Conservation (phyloP, 768 basidiomycete species). For the Agrocybe praecox region DNA sequence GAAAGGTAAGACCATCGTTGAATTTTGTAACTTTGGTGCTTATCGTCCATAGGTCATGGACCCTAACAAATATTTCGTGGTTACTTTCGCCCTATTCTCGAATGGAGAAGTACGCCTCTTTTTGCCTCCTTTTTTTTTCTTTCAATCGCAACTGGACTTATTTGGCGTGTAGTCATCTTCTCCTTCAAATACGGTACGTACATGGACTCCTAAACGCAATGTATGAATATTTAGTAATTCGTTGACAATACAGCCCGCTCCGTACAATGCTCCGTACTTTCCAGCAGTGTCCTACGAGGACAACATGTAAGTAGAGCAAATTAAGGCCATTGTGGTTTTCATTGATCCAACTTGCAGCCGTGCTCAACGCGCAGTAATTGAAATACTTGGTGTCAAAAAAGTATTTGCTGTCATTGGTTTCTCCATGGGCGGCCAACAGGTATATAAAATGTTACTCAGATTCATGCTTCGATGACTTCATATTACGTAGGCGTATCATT, state of each 20-base stretch:
- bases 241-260: constrained; percentile 41
- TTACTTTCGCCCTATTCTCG: constrained; percentile 59
- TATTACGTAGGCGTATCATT: constrained; percentile 50
- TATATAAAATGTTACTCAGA: neutral
- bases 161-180: constrained; percentile 50
- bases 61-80: constrained; percentile 52
- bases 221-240: neutral
- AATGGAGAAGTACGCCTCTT: constrained; percentile 52
- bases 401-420: constrained; percentile 54
- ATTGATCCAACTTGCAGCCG: constrained; percentile 31
- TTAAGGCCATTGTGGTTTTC: neutral
- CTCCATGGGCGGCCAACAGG: constrained; percentile 63
- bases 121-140: neutral
- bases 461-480: neutral
- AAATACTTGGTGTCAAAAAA: constrained; percentile 46
- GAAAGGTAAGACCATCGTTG: constrained; percentile 36
- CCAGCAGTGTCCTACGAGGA: constrained; percentile 59
- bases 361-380: constrained; percentile 56
- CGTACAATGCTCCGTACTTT: constrained; percentile 62
- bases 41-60: constrained; percentile 41
- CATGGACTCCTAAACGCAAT: neutral
- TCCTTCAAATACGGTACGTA: constrained; percentile 57
- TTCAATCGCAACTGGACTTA: neutral
- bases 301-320: constrained; percentile 43
- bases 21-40: neutral